Percentiles rank a stretch among this genome's conserved stretches.
Evolutionary conservation across 2,329 filamentous ascomycete genomes (phyloP).

Genomic region (Zopfia rhizophila): DNA sequence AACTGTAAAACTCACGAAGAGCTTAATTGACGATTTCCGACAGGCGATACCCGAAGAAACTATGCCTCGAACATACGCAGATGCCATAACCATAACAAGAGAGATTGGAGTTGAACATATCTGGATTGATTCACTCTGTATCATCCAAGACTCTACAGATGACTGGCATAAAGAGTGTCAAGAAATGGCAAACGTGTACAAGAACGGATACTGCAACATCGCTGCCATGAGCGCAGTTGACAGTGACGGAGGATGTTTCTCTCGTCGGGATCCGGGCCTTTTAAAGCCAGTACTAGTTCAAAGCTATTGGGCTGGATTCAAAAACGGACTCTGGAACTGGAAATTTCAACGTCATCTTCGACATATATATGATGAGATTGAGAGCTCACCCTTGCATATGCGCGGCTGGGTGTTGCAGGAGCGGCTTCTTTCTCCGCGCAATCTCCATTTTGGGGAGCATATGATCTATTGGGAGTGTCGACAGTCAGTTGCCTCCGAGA

Average conservation of each 20-base stretch:
- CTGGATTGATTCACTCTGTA: constrained; percentile 9
- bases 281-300: no score
- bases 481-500: no score
- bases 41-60: background rate
- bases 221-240: constrained; percentile 2
- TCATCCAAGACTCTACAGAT: constrained; percentile 17
- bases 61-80: constrained; percentile 8
- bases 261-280: no score
- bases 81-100: constrained; percentile 8
- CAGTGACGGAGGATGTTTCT: constrained; percentile 3
- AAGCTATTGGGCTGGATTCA: no score
- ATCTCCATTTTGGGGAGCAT: no score
- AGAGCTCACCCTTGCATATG: no score
- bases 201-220: constrained; percentile 5
- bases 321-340: no score
- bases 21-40: background rate
- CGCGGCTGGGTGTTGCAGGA: no score
- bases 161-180: constrained; percentile 2
- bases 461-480: no score
- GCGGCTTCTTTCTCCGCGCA: no score
- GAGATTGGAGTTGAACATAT: constrained; percentile 8
- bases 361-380: no score
- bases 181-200: constrained; percentile 9
- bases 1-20: background rate
- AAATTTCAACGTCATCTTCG: no score